phyloP scores from a whole-genome alignment of 2,329 filamentous ascomycete species.

The Apiospora arundinis region DNA sequence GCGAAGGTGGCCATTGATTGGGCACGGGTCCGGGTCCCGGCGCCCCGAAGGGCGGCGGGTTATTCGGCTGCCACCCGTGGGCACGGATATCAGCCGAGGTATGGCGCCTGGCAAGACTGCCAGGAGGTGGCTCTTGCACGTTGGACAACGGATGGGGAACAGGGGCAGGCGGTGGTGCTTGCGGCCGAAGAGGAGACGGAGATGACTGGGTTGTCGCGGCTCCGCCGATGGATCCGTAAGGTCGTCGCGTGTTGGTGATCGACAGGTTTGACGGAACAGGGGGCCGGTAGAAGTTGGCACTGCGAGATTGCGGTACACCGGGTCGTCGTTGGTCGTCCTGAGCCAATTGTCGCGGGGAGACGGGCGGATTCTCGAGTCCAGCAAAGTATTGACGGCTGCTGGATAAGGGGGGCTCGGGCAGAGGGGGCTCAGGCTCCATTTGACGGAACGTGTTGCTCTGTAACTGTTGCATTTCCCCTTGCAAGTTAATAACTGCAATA shows the following conservation, averaged over 20 bases:
- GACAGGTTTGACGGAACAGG: constrained; percentile 83
- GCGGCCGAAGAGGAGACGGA: constrained; percentile 74
- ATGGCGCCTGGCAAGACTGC: constrained; percentile 81
- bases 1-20: constrained; percentile 61
- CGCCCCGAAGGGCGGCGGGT: constrained; percentile 67
- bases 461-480: constrained; percentile 65
- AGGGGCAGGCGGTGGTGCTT: constrained; percentile 40
- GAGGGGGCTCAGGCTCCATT: constrained; percentile 65
- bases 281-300: constrained; percentile 72
- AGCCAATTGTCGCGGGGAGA: constrained; percentile 86
- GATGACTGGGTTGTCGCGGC: constrained; percentile 73
- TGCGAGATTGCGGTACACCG: constrained; percentile 63
- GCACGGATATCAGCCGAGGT: constrained; percentile 95
- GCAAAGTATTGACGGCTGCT: constrained; percentile 71
- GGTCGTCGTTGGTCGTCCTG: constrained; percentile 84
- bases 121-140: constrained; percentile 63
- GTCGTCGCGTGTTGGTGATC: constrained; percentile 70
- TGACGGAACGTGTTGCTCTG: constrained; percentile 61
- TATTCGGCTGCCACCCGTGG: constrained; percentile 73
- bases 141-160: constrained; percentile 30
- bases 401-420: constrained; percentile 64
- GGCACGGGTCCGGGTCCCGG: constrained; percentile 62
- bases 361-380: constrained; percentile 74
- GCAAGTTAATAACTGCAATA: constrained; percentile 58
- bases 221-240: constrained; percentile 85